Percentiles rank a stretch among this genome's conserved stretches.
phyloP scores from a whole-genome alignment of 495 filamentous ascomycete species.

The Penicillium flavigenum region DNA sequence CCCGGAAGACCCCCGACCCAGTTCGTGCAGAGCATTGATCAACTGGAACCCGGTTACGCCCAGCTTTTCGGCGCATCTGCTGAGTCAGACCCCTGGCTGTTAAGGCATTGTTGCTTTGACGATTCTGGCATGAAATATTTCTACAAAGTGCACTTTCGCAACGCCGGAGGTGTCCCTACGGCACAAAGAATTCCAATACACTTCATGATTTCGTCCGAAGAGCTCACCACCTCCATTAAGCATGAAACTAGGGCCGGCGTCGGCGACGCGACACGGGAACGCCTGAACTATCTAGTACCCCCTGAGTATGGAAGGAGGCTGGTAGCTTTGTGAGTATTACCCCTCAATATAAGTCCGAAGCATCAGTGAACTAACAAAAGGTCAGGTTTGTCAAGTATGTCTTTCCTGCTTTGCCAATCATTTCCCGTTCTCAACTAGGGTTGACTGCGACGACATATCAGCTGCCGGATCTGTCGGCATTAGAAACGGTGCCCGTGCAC shows the following conservation, averaged over 20 bases:
- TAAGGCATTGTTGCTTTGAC: slow-evolving; percentile 40
- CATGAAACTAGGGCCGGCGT: slow-evolving; percentile 26
- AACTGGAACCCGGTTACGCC: slow-evolving; percentile 32
- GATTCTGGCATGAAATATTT: slow-evolving; percentile 36
- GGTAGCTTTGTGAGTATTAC: slow-evolving; percentile 26
- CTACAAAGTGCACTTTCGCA: slow-evolving; percentile 38
- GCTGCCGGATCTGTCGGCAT: slow-evolving; percentile 19
- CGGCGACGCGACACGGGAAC: slow-evolving; percentile 25
- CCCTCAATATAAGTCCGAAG: no score
- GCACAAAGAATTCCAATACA: slow-evolving; percentile 36
- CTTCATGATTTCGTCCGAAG: slow-evolving; percentile 36
- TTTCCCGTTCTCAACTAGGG: slow-evolving; percentile 33
- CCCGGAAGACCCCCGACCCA: slow-evolving; percentile 25
- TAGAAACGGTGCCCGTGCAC: slow-evolving; percentile 30
- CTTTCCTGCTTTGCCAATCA: slow-evolving; percentile 33
- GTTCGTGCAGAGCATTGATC: slow-evolving; percentile 38
- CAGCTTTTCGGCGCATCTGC: slow-evolving; percentile 38
- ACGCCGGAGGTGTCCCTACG: slow-evolving; percentile 39
- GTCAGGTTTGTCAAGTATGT: slow-evolving; percentile 35
- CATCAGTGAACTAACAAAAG: neutral
- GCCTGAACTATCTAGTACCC: slow-evolving; percentile 29
- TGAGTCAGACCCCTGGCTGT: slow-evolving; percentile 41
- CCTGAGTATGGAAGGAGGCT: slow-evolving; percentile 32
- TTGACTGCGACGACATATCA: slow-evolving; percentile 18
- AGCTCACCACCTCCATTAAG: slow-evolving; percentile 24